These are phyloP conservation scores for Uromyces viciae-fabae DNA, from an alignment of 1,284 basidiomycete species.

Conservation along the genomic window DNA sequence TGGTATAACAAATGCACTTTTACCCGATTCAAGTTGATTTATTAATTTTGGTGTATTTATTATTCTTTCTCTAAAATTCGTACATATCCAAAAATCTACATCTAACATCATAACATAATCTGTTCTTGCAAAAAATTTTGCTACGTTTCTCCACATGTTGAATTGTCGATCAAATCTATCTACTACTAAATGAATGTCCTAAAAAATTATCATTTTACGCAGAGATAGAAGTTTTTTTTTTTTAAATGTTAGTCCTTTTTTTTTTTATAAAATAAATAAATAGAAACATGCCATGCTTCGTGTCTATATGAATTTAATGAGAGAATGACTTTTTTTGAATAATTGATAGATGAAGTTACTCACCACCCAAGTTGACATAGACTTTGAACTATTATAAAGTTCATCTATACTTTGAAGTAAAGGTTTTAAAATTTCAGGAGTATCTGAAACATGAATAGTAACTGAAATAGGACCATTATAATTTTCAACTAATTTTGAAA, in stretches of 20 bases:
- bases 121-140: constrained; percentile 72
- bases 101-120: constrained; percentile 81
- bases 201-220: constrained; percentile 62
- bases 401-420: constrained; percentile 25
- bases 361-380: constrained; percentile 44
- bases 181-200: constrained; percentile 81
- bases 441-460: constrained; percentile 65
- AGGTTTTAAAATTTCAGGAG: constrained; percentile 5
- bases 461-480: constrained; percentile 78
- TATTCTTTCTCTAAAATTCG: constrained; percentile 67
- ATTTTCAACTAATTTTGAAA: constrained; percentile 65
- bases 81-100: constrained; percentile 76
- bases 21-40: constrained; percentile 59
- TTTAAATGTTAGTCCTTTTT: neutral
- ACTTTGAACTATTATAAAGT: constrained; percentile 31
- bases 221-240: constrained; percentile 57
- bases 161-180: constrained; percentile 75
- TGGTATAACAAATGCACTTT: constrained; percentile 69
- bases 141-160: constrained; percentile 79
- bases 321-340: constrained; percentile 48
- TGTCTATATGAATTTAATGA: constrained; percentile 54
- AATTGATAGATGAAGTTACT: neutral
- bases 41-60: constrained; percentile 54
- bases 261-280: neutral
- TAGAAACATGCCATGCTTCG: constrained; percentile 53